Evolutionary conservation across 1,284 basidiomycete species (phyloP).

Genomic region (Trametes pubescens): DNA sequence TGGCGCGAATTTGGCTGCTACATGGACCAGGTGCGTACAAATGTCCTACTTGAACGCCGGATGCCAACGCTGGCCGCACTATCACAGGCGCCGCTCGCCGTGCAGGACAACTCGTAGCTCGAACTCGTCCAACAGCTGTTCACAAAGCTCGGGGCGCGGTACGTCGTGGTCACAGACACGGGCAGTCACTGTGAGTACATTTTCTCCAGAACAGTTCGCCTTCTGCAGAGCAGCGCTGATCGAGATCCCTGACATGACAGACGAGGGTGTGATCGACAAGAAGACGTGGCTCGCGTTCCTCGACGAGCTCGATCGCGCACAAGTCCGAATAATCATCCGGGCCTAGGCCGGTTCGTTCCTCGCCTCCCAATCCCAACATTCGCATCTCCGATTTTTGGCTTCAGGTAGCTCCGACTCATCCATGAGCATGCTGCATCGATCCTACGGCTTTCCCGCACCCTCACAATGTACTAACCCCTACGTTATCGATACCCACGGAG

Average conservation of each 20-base stretch:
- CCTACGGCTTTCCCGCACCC: background rate
- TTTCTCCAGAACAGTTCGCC: slow-evolving; percentile 11
- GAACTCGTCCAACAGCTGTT: slow-evolving; percentile 94
- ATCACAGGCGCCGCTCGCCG: slow-evolving; percentile 79
- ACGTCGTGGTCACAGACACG: slow-evolving; percentile 85
- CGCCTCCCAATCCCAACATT: background rate
- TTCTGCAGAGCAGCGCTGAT: background rate
- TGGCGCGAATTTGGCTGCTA: slow-evolving; percentile 88
- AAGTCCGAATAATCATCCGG: slow-evolving; percentile 16
- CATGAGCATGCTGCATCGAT: background rate
- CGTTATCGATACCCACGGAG: background rate
- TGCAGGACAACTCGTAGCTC: slow-evolving; percentile 84
- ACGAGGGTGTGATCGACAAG: slow-evolving; percentile 93
- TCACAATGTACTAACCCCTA: background rate
- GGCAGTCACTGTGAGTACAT: slow-evolving; percentile 82
- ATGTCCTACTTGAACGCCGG: too few relatives aligned
- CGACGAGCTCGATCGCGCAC: slow-evolving; percentile 62
- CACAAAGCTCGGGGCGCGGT: slow-evolving; percentile 90
- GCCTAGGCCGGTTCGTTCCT: background rate
- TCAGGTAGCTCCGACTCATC: background rate
- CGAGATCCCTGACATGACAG: slow-evolving; percentile 45
- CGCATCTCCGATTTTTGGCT: too few relatives aligned
- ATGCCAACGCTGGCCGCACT: too few relatives aligned
- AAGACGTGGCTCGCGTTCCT: slow-evolving; percentile 91
- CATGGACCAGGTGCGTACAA: slow-evolving; percentile 89